These are phyloP conservation scores for Lenzites betulinus DNA, from an alignment of 768 basidiomycete species.

Conservation along the genomic window DNA sequence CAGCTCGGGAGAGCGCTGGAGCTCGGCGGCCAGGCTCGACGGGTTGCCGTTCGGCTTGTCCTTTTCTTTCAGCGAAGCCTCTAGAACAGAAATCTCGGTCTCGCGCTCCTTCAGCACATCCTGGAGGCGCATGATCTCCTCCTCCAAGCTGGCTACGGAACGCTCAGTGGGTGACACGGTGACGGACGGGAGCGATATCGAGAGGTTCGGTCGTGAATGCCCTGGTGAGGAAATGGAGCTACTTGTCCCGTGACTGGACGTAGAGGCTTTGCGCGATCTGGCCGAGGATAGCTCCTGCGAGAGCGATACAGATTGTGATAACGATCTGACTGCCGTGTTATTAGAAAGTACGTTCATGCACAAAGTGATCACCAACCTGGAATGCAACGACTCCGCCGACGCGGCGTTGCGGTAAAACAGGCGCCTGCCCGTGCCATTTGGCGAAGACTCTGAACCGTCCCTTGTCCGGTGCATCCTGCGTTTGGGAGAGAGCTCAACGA, in stretches of 20 bases:
- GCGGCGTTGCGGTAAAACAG: constrained; percentile 86
- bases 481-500: constrained; percentile 51
- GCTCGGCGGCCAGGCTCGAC: not conserved
- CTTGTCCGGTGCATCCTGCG: constrained; percentile 55
- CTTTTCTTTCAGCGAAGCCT: constrained; percentile 50
- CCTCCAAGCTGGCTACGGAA: constrained; percentile 83
- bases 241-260: constrained; percentile 74
- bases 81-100: constrained; percentile 81
- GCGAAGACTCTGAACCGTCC: constrained; percentile 47
- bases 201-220: constrained; percentile 53
- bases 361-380: constrained; percentile 54
- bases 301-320: constrained; percentile 91
- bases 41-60: constrained; percentile 18
- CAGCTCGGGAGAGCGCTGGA: constrained; percentile 1
- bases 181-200: constrained; percentile 53
- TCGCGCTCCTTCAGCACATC: constrained; percentile 90
- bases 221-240: constrained; percentile 64
- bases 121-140: constrained; percentile 94
- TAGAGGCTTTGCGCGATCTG: constrained; percentile 82
- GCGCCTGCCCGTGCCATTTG: constrained; percentile 57
- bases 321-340: constrained; percentile 58
- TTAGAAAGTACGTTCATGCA: constrained; percentile 21
- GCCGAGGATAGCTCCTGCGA: constrained; percentile 95
- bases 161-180: constrained; percentile 55
- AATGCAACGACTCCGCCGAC: constrained; percentile 86